Evolutionary conservation across 306 rosid species (phyloP).

Genomic region (Prinsepia uniflora): DNA sequence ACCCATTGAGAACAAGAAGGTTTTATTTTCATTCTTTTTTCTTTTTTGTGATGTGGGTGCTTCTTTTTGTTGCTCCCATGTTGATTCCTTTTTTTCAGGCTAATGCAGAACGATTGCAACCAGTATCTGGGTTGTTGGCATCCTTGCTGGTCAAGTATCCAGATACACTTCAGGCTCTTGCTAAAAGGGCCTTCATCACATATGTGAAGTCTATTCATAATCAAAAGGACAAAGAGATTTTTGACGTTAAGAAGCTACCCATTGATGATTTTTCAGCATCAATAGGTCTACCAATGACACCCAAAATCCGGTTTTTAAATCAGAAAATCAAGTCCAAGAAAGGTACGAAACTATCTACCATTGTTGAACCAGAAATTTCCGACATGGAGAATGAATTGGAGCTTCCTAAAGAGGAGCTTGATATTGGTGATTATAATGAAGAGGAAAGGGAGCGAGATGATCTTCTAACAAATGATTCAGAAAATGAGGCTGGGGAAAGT

Average conservation of each 20-base stretch:
- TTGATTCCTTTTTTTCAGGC: slow-evolving; percentile 48
- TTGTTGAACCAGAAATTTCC: slow-evolving; percentile 40
- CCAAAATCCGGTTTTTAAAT: slow-evolving; percentile 64
- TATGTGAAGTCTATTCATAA: slow-evolving; percentile 67
- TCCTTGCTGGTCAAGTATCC: slow-evolving; percentile 77
- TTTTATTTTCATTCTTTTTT: slow-evolving; percentile 8
- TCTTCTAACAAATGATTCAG: slow-evolving; percentile 31
- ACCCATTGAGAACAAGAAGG: slow-evolving; percentile 70
- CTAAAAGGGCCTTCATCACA: slow-evolving; percentile 74
- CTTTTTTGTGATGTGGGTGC: not conserved
- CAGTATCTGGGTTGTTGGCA: slow-evolving; percentile 67
- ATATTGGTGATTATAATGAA: slow-evolving; percentile 32
- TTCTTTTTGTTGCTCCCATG: not conserved
- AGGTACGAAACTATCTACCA: slow-evolving; percentile 22
- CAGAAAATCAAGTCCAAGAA: slow-evolving; percentile 50
- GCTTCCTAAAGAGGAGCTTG: slow-evolving; percentile 42
- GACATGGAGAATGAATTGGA: slow-evolving; percentile 32
- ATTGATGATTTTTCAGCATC: slow-evolving; percentile 74
- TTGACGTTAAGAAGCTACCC: slow-evolving; percentile 70
- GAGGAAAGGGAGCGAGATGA: slow-evolving; percentile 43
- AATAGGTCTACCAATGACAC: slow-evolving; percentile 82
- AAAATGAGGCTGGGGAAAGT: slow-evolving; percentile 33
- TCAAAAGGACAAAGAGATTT: slow-evolving; percentile 81
- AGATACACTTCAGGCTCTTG: slow-evolving; percentile 49
- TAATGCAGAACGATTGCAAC: slow-evolving; percentile 56